Conservation (phyloP, 495 filamentous ascomycete genomes). For the Schizothecium vesticola region DNA sequence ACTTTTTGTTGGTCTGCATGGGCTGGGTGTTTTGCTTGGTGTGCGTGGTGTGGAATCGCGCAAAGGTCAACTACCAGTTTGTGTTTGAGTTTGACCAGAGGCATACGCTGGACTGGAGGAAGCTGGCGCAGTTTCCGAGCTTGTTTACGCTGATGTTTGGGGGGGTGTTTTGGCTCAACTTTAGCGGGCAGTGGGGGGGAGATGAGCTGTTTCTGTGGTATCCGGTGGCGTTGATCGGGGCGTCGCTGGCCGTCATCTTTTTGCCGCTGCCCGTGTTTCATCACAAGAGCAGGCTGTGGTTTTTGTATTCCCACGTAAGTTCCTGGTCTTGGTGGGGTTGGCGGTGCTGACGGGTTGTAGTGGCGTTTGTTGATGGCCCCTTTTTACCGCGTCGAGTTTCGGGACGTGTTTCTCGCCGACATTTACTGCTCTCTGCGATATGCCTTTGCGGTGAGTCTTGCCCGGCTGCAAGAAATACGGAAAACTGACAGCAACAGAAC, state of each 20-base stretch:
- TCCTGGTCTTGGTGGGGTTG: not conserved
- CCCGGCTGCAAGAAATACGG: not conserved
- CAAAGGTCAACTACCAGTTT: slow-evolving; percentile 91
- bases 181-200: slow-evolving; percentile 51
- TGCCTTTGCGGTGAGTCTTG: slow-evolving; percentile 67
- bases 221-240: slow-evolving; percentile 69
- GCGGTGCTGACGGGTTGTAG: slow-evolving; percentile 40
- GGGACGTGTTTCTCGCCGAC: slow-evolving; percentile 95
- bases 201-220: slow-evolving; percentile 76
- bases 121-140: slow-evolving; percentile 76
- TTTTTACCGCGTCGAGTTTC: slow-evolving; percentile 87
- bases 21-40: slow-evolving; percentile 70
- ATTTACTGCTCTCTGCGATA: slow-evolving; percentile 96
- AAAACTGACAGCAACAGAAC: slow-evolving; percentile 48
- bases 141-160: slow-evolving; percentile 76
- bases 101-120: slow-evolving; percentile 79
- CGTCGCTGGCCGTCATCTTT: slow-evolving; percentile 63
- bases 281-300: slow-evolving; percentile 72
- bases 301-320: slow-evolving; percentile 75
- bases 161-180: slow-evolving; percentile 82
- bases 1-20: slow-evolving; percentile 68
- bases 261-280: slow-evolving; percentile 69
- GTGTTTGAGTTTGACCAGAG: slow-evolving; percentile 92
- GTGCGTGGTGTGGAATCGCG: slow-evolving; percentile 70
- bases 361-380: slow-evolving; percentile 81